Conservation (phyloP, 306 rosid species). For the apple (Malus domestica) region ASM211411v1 NC_041798.1:9806001-9806500, state of each 20-base stretch:
- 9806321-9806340: too few relatives aligned
- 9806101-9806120: neutral
- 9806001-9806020: neutral
- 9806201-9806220: too few relatives aligned
- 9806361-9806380: too few relatives aligned
- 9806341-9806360: too few relatives aligned
- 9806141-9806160: neutral
- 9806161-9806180: neutral
- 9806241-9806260: neutral
- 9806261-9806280: neutral
- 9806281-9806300: too few relatives aligned
- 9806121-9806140: slow-evolving; percentile 8
- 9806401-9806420: neutral
- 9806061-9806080: slow-evolving; percentile 5
- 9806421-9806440: neutral
- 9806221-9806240: neutral
- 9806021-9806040: neutral
- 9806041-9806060: slow-evolving; percentile 13
- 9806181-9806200: neutral
- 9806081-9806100: neutral
- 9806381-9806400: neutral
- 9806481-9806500: slow-evolving; percentile 33
- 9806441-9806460: slow-evolving; percentile 46
- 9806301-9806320: too few relatives aligned
- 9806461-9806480: slow-evolving; percentile 32